A percentile compares a stretch with the other conserved stretches of the same genome.
Conservation (phyloP, 75 land plant species). For the Adiantum capillusveneris region DNA sequence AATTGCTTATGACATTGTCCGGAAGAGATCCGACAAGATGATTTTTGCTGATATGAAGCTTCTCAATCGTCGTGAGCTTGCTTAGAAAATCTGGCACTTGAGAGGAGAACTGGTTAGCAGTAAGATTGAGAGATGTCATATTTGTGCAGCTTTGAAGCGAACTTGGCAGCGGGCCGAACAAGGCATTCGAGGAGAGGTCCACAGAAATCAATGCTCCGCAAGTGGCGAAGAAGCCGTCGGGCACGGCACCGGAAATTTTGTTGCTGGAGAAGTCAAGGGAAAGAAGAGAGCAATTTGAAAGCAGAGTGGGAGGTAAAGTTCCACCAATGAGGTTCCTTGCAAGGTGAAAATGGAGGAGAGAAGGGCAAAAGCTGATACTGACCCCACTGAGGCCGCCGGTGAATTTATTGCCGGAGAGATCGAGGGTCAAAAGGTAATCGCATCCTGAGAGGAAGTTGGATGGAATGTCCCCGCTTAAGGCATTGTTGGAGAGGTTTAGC, state of each 20-base stretch:
- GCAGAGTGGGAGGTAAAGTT: conserved; percentile 22
- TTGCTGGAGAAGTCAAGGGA: conserved; percentile 70
- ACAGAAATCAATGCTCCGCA: background rate
- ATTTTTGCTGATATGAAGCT: conserved; percentile 51
- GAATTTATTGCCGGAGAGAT: too few species aligned
- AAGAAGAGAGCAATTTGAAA: conserved; percentile 40
- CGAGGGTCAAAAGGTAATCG: too few species aligned
- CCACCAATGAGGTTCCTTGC: conserved; percentile 34
- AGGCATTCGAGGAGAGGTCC: conserved; percentile 30
- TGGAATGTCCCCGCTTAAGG: conserved; percentile 35
- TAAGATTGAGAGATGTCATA: conserved; percentile 40
- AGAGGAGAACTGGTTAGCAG: conserved; percentile 10
- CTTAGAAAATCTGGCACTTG: conserved; percentile 27
- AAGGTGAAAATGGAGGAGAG: conserved; percentile 17
- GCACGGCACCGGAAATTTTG: conserved; percentile 47
- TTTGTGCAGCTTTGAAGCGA: conserved; percentile 8
- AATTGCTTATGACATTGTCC: conserved; percentile 44
- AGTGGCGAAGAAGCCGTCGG: conserved; percentile 9
- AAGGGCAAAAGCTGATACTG: too few species aligned
- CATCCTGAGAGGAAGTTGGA: conserved; percentile 9
- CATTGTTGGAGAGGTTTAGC: conserved; percentile 40
- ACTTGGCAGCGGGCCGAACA: conserved; percentile 9
- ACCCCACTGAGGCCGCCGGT: too few species aligned
- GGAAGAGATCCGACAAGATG: conserved; percentile 41
- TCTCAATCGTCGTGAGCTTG: conserved; percentile 33